phyloP scores from a whole-genome alignment of 176 grass and related monocot genomes.

The Oryza australiensis region DNA sequence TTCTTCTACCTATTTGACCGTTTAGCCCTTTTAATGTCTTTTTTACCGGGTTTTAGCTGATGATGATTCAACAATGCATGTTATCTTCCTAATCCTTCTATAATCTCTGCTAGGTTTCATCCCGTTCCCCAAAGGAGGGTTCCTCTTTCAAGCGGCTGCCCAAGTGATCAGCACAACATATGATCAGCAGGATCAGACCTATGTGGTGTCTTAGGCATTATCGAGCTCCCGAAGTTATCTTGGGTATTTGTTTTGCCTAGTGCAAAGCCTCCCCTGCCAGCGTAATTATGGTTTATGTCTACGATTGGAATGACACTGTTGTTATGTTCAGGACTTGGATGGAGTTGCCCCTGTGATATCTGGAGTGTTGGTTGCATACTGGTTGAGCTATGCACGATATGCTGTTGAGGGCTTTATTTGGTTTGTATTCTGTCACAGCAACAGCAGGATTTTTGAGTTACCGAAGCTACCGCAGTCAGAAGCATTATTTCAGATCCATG shows the following conservation, averaged over 20 bases:
- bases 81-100: constrained; percentile 28
- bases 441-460: constrained; percentile 29
- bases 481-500: constrained; percentile 69
- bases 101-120: constrained; percentile 52
- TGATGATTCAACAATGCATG: neutral
- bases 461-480: constrained; percentile 47
- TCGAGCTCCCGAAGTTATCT: constrained; percentile 90
- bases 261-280: constrained; percentile 6
- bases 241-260: constrained; percentile 52
- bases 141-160: constrained; percentile 78
- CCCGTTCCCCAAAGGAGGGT: constrained; percentile 58
- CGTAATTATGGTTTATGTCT: constrained; percentile 29
- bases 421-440: neutral
- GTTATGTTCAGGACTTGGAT: constrained; percentile 74
- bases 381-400: constrained; percentile 94
- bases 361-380: constrained; percentile 97
- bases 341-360: constrained; percentile 93
- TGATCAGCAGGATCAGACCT: constrained; percentile 68
- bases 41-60: neutral
- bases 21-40: neutral
- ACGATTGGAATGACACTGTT: neutral
- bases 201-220: constrained; percentile 94
- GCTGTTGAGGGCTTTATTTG: constrained; percentile 31
- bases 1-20: constrained; percentile 45
- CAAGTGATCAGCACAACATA: constrained; percentile 92